These are phyloP conservation scores for Carpinus viminea DNA, from an alignment of 306 rosid genomes.

Conservation along the genomic window DNA sequence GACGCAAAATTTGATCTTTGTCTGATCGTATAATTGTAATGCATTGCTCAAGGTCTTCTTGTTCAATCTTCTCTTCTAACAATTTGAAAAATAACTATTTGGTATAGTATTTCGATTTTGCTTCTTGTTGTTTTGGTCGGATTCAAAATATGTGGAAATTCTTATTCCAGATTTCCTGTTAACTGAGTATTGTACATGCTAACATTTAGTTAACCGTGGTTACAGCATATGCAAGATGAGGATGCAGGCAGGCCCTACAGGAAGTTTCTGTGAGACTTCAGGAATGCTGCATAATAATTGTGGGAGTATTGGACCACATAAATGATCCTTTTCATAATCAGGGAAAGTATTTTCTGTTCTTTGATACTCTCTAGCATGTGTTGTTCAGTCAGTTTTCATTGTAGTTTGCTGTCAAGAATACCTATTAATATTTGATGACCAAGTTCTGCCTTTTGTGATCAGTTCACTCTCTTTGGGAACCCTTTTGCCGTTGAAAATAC, in stretches of 20 bases:
- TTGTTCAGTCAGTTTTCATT: background rate
- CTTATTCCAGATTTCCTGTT: background rate
- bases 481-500: no score
- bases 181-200: background rate
- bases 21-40: background rate
- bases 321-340: constrained; percentile 24
- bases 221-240: constrained; percentile 95
- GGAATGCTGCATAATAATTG: constrained; percentile 41
- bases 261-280: constrained; percentile 59
- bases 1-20: background rate
- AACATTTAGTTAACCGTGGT: constrained; percentile 10
- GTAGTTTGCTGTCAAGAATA: constrained; percentile 8
- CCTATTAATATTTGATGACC: background rate
- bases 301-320: constrained; percentile 29
- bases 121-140: background rate
- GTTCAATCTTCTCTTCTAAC: background rate
- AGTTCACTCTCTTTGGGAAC: background rate
- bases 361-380: constrained; percentile 7
- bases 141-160: background rate
- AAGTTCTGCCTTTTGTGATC: constrained; percentile 2
- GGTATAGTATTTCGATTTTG: background rate
- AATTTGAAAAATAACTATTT: background rate
- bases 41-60: background rate
- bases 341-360: constrained; percentile 8
- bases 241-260: constrained; percentile 86